A percentile compares a stretch with the other conserved stretches of the same genome.
Evolutionary conservation across 2,329 filamentous ascomycete species (phyloP).

Genomic region (Leptosphaerulina australis): DNA sequence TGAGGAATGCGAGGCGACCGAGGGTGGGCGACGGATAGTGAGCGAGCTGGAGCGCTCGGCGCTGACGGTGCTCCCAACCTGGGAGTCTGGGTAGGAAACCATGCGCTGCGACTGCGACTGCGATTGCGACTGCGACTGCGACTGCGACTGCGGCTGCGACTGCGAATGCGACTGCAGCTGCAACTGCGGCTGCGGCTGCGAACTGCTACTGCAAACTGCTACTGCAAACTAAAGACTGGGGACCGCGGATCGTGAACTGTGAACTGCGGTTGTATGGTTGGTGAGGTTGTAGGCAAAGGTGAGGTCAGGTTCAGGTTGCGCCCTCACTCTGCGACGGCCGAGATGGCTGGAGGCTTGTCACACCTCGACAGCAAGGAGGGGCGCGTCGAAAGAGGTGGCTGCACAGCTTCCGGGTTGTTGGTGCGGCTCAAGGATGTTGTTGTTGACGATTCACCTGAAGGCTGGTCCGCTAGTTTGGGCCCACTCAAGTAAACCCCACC

Average conservation of each 20-base stretch:
- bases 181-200: background rate
- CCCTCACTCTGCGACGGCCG: constrained; percentile 15
- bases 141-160: too few relatives aligned
- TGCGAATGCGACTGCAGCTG: background rate
- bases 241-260: background rate
- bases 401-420: constrained; percentile 35
- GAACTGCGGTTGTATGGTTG: constrained; percentile 9
- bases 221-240: too few relatives aligned
- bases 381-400: constrained; percentile 36
- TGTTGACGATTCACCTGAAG: constrained; percentile 1
- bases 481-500: constrained; percentile 9
- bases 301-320: constrained; percentile 3
- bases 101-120: constrained; percentile 57
- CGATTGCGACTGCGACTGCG: too few relatives aligned
- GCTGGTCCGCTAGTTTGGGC: constrained; percentile 12
- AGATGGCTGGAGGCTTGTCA: constrained; percentile 25
- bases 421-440: constrained; percentile 7
- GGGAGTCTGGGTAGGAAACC: constrained; percentile 67
- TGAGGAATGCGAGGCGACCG: constrained; percentile 61
- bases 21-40: constrained; percentile 66
- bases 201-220: too few relatives aligned
- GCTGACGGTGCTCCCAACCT: constrained; percentile 39
- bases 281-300: constrained; percentile 5
- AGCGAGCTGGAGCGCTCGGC: constrained; percentile 57
- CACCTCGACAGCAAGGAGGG: constrained; percentile 23